These are phyloP conservation scores for Yarrowia bubula DNA, from an alignment of 805 yeast genomes.

Conservation along the genomic window DNA sequence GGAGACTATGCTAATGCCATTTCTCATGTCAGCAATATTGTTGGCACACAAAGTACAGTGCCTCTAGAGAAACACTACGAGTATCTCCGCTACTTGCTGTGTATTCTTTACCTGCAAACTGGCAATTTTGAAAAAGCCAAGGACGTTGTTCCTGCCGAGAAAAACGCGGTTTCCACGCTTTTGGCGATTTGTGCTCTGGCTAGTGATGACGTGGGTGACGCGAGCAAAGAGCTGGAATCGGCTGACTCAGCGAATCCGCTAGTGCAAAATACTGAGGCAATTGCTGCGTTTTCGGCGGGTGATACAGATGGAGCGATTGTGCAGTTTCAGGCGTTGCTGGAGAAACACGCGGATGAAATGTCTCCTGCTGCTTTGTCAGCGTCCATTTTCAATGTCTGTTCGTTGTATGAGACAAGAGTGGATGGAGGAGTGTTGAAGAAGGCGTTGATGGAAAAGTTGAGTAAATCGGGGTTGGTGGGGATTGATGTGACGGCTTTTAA, in stretches of 20 bases:
- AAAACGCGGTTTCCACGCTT: neutral
- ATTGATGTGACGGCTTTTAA: slow-evolving; percentile 15
- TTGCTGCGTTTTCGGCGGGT: neutral
- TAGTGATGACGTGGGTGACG: neutral
- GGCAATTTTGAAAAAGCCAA: slow-evolving; percentile 4
- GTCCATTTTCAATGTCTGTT: slow-evolving; percentile 13
- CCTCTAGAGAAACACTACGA: neutral
- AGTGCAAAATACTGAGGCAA: slow-evolving; percentile 25
- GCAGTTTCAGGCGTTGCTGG: slow-evolving; percentile 14
- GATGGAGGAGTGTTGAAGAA: slow-evolving; percentile 3
- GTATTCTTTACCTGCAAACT: slow-evolving; percentile 2
- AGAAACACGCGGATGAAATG: slow-evolving; percentile 14
- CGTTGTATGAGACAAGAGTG: slow-evolving; percentile 7
- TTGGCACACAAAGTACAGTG: neutral
- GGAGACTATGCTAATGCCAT: slow-evolving; percentile 39
- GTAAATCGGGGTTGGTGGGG: neutral
- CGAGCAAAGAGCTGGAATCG: neutral
- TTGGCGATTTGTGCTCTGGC: neutral
- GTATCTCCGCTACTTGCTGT: neutral
- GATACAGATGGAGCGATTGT: slow-evolving; percentile 10
- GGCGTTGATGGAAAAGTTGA: slow-evolving; percentile 14
- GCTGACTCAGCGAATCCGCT: neutral
- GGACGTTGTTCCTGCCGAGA: neutral
- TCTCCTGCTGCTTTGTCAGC: slow-evolving; percentile 10
- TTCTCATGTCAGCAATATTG: neutral